phyloP scores from a whole-genome alignment of 2,329 filamentous ascomycete species.

The Chaetomiaceae sp. region DNA sequence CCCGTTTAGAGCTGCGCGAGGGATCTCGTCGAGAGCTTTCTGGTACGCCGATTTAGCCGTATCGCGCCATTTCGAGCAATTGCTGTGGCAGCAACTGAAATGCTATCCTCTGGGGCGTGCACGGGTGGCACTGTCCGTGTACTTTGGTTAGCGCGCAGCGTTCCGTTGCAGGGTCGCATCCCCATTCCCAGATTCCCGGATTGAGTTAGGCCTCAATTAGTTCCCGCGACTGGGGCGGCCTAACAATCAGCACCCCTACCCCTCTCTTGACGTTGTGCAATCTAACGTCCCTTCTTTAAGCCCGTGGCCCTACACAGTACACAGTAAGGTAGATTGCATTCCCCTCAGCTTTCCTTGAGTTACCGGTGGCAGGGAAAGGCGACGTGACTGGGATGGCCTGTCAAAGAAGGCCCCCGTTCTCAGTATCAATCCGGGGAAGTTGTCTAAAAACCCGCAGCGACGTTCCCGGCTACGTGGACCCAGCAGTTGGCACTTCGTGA shows the following conservation, averaged over 20 bases:
- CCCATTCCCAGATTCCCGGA: constrained; percentile 6
- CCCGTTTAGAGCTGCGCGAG: too few species aligned
- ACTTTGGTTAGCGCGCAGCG: neutral
- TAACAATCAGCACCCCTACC: neutral
- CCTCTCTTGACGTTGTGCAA: neutral
- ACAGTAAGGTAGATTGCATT: neutral
- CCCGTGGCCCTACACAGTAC: too few species aligned
- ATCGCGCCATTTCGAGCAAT: constrained; percentile 6
- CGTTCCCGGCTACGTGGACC: neutral
- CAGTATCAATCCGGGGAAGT: neutral
- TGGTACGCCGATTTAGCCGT: constrained; percentile 5
- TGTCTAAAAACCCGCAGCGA: neutral
- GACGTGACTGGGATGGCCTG: constrained; percentile 1
- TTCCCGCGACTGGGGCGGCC: neutral
- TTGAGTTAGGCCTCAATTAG: constrained; percentile 3
- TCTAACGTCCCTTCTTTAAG: neutral
- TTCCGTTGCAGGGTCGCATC: neutral
- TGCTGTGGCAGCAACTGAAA: too few species aligned
- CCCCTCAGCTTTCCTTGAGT: neutral
- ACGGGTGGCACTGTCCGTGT: too few species aligned
- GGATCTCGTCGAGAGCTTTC: too few species aligned
- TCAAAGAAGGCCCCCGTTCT: neutral
- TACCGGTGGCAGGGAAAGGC: neutral
- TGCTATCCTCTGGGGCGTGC: neutral
- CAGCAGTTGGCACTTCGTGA: too few species aligned